Percentiles rank a stretch among this genome's conserved stretches.
These are phyloP conservation scores for Termitomyces sp. DNA, from an alignment of 768 basidiomycete genomes.

Conservation along the genomic window DNA sequence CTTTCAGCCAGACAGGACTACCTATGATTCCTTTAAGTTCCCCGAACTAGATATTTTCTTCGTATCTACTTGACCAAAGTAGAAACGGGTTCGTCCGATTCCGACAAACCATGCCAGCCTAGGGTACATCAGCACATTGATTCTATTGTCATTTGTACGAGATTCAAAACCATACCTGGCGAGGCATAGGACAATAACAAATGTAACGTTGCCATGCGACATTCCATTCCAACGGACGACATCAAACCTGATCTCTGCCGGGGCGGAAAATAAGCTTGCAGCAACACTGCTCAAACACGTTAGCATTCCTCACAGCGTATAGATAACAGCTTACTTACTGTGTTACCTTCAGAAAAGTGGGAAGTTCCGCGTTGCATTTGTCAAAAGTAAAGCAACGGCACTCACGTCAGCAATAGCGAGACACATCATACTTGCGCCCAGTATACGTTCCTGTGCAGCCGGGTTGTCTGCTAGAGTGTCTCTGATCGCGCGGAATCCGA, in stretches of 20 bases:
- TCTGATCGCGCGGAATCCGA: conserved; percentile 63
- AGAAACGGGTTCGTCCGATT: conserved; percentile 17
- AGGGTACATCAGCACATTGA: neutral
- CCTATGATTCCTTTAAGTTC: neutral
- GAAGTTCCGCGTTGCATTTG: neutral
- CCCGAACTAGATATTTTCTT: conserved; percentile 3
- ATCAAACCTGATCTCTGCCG: conserved; percentile 45
- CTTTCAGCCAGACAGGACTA: neutral
- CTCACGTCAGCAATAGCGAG: conserved; percentile 70
- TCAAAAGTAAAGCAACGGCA: conserved; percentile 1
- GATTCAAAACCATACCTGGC: conserved; percentile 39
- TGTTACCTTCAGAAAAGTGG: conserved; percentile 35
- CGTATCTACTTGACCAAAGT: conserved; percentile 8
- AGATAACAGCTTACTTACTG: conserved; percentile 50
- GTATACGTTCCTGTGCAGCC: conserved; percentile 60
- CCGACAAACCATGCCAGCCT: conserved; percentile 19
- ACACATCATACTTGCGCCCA: conserved; percentile 57
- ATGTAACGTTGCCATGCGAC: conserved; percentile 75
- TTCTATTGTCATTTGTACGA: neutral
- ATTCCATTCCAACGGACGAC: conserved; percentile 59
- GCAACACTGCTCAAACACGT: conserved; percentile 46
- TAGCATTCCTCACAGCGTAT: neutral
- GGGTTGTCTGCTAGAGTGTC: conserved; percentile 54
- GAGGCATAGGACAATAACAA: conserved; percentile 49
- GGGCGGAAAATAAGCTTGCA: conserved; percentile 53